Percentiles rank a stretch among this genome's conserved stretches.
phyloP scores from a whole-genome alignment of 2,329 filamentous ascomycete species.

The Cladosporium sp. region DNA sequence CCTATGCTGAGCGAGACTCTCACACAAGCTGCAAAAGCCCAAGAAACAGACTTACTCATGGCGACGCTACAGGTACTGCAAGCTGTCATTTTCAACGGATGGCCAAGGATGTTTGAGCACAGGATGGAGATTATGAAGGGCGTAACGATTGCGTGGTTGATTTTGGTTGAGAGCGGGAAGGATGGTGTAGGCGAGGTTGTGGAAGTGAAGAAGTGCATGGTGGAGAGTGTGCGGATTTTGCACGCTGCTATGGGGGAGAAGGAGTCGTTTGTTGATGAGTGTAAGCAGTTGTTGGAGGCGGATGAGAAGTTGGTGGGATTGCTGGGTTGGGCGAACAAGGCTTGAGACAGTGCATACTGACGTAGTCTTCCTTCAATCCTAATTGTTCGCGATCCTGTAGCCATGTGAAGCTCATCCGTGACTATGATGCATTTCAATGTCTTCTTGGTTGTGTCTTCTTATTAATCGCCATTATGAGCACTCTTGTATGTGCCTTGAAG shows the following conservation, averaged over 20 bases:
- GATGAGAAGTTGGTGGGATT: slow-evolving; percentile 35
- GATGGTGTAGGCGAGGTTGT: slow-evolving; percentile 32
- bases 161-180: slow-evolving; percentile 23
- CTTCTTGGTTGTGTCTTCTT: not conserved
- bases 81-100: slow-evolving; percentile 62
- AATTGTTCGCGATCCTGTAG: not conserved
- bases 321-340: slow-evolving; percentile 24
- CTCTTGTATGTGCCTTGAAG: not conserved
- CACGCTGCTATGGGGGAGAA: slow-evolving; percentile 29
- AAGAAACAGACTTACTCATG: slow-evolving; percentile 56
- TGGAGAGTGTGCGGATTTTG: slow-evolving; percentile 31
- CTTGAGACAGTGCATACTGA: not conserved
- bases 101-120: slow-evolving; percentile 68
- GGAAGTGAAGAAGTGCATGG: slow-evolving; percentile 28
- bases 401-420: not conserved
- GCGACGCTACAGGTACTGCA: slow-evolving; percentile 58
- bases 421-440: not conserved
- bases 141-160: slow-evolving; percentile 47
- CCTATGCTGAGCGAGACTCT: slow-evolving; percentile 67
- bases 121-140: slow-evolving; percentile 65
- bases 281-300: slow-evolving; percentile 30
- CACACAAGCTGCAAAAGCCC: slow-evolving; percentile 67
- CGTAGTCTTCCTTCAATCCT: not conserved
- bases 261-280: slow-evolving; percentile 34
- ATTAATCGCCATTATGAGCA: not conserved